Evolutionary conservation across 306 rosid genomes (phyloP).

Genomic region (Echinosophora koreensis): DNA sequence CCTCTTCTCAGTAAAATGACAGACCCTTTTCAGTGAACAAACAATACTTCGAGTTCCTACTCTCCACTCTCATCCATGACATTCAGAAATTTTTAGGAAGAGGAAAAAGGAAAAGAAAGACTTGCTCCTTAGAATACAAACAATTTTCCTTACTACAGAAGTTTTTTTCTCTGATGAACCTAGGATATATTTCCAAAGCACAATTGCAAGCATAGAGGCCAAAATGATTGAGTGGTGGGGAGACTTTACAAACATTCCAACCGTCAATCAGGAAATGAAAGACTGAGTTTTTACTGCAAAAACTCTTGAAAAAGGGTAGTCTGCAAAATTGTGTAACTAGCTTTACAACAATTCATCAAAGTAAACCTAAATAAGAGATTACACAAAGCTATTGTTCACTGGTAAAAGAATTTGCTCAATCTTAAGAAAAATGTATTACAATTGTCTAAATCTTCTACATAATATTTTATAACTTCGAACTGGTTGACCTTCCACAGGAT

Average conservation of each 20-base stretch:
- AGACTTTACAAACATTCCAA: constrained; percentile 12
- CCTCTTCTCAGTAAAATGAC: too few relatives aligned
- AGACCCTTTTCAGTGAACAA: too few relatives aligned
- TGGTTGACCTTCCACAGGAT: not conserved
- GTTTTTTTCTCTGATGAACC: not conserved
- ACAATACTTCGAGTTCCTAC: too few relatives aligned
- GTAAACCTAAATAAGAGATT: constrained; percentile 35
- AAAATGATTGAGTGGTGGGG: not conserved
- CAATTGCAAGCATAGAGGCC: not conserved
- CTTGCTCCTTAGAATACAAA: not conserved
- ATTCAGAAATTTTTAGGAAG: not conserved
- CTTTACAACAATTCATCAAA: constrained; percentile 42
- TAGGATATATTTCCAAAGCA: not conserved
- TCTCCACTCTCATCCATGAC: not conserved
- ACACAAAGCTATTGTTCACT: constrained; percentile 30
- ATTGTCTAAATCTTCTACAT: constrained; percentile 34
- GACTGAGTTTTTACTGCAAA: not conserved
- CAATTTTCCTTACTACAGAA: not conserved
- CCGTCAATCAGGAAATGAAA: constrained; percentile 5
- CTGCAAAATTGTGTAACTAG: constrained; percentile 38
- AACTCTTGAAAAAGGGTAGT: constrained; percentile 7
- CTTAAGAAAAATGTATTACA: not conserved
- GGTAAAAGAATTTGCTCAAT: constrained; percentile 8
- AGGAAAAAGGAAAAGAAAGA: not conserved
- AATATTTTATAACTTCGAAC: not conserved